These are phyloP conservation scores for Yamadazyma diospyri DNA, from an alignment of 1,139 yeast genomes.

Conservation along the genomic window DNA sequence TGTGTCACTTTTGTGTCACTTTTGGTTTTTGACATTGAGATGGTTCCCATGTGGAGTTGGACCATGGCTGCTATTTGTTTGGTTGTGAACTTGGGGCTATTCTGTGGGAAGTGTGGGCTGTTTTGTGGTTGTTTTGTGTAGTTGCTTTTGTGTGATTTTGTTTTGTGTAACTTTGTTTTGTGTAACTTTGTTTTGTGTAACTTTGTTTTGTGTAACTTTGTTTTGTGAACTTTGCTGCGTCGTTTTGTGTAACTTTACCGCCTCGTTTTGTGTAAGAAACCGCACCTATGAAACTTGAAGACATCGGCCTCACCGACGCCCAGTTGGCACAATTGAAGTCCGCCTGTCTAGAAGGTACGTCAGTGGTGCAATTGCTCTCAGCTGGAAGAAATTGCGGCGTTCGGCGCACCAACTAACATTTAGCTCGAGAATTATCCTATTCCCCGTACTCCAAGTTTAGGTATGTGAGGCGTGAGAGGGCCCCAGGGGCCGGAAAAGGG, in stretches of 20 bases:
- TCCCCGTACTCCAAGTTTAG: constrained; percentile 81
- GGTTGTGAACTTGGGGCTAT: too few species aligned
- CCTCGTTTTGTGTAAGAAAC: too few species aligned
- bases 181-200: too few species aligned
- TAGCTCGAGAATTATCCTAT: constrained; percentile 57
- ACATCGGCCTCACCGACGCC: constrained; percentile 14
- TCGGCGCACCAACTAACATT: constrained; percentile 6
- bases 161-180: too few species aligned
- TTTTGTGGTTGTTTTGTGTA: background rate
- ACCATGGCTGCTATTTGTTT: too few species aligned
- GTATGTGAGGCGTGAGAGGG: too few species aligned
- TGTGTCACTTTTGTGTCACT: background rate
- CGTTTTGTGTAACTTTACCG: constrained; percentile 1
- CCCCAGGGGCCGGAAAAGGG: too few species aligned
- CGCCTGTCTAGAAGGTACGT: constrained; percentile 30
- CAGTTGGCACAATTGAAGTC: constrained; percentile 25
- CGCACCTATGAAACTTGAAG: constrained; percentile 7
- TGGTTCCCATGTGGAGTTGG: too few species aligned
- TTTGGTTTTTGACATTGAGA: background rate
- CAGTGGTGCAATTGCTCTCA: background rate
- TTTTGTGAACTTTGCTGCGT: background rate
- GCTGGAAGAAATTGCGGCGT: too few species aligned
- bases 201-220: too few species aligned
- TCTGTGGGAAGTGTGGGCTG: background rate
- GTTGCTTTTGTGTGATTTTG: too few species aligned